Percentiles rank a stretch among this genome's conserved stretches.
phyloP scores from a whole-genome alignment of 306 rosid species.

The Inga laurina region DNA sequence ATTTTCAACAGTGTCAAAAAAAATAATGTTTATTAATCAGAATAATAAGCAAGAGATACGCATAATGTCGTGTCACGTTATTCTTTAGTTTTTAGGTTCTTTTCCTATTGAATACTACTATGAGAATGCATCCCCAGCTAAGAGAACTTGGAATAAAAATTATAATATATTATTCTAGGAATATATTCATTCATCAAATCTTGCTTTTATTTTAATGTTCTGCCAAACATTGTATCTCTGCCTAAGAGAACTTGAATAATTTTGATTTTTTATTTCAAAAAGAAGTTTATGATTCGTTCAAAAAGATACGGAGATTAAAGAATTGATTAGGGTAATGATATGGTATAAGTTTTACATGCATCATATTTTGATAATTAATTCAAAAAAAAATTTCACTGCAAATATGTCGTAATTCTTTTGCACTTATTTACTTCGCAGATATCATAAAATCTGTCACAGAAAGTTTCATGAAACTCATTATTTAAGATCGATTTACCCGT shows the following conservation, averaged over 20 bases:
- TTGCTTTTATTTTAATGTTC: background rate
- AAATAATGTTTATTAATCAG: background rate
- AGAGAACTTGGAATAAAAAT: background rate
- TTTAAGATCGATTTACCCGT: background rate
- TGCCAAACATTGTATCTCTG: background rate
- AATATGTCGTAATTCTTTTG: background rate
- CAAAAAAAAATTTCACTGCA: background rate
- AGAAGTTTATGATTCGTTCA: background rate
- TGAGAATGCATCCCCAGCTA: background rate
- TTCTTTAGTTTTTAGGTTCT: constrained; percentile 5
- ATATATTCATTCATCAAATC: background rate
- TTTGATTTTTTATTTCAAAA: too few relatives aligned
- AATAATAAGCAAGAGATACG: background rate
- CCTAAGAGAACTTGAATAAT: background rate
- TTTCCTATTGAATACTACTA: background rate
- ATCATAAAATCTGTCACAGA: background rate
- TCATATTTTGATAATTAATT: background rate
- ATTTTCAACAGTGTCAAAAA: background rate
- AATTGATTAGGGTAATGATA: background rate
- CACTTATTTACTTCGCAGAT: background rate
- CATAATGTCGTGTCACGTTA: background rate
- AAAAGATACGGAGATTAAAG: background rate
- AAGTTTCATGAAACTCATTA: background rate
- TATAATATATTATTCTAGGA: background rate
- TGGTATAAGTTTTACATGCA: background rate